Percentiles rank a stretch among this genome's conserved stretches.
These are phyloP conservation scores for Sugiyamaella americana DNA, from an alignment of 805 yeast genomes.

Conservation along the genomic window DNA sequence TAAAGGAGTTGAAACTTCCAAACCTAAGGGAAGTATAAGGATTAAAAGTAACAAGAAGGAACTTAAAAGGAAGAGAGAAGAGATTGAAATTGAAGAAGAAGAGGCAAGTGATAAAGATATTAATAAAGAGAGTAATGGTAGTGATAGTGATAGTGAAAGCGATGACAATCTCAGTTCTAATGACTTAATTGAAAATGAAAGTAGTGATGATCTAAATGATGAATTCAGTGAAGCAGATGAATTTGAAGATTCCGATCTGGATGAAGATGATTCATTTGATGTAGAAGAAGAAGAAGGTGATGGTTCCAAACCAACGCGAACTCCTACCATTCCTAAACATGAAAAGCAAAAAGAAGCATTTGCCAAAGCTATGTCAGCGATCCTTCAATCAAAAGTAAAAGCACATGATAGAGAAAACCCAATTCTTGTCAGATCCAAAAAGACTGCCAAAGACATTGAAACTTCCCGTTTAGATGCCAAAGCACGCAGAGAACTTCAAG, in stretches of 20 bases:
- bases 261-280: slow-evolving; percentile 5
- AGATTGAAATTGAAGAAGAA: too few species aligned
- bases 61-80: slow-evolving; percentile 8
- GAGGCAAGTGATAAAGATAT: slow-evolving; percentile 20
- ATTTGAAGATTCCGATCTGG: not conserved
- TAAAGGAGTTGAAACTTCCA: not conserved
- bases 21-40: not conserved
- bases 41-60: not conserved
- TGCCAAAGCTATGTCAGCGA: slow-evolving; percentile 77
- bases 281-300: slow-evolving; percentile 11
- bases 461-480: slow-evolving; percentile 75
- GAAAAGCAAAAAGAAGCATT: slow-evolving; percentile 43
- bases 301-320: slow-evolving; percentile 4
- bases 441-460: slow-evolving; percentile 66
- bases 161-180: slow-evolving; percentile 20
- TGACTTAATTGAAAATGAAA: not conserved
- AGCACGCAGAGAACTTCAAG: slow-evolving; percentile 62
- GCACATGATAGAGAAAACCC: slow-evolving; percentile 89
- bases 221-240: not conserved
- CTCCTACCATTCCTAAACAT: not conserved
- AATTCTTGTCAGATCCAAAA: slow-evolving; percentile 75
- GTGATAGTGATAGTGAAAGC: slow-evolving; percentile 23
- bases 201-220: not conserved
- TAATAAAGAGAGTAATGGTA: slow-evolving; percentile 24
- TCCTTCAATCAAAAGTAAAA: slow-evolving; percentile 76